A percentile compares a stretch with the other conserved stretches of the same genome.
These are phyloP conservation scores for Escovopsis sp. DNA, from an alignment of 2,329 filamentous ascomycete species.

Conservation along the genomic window DNA sequence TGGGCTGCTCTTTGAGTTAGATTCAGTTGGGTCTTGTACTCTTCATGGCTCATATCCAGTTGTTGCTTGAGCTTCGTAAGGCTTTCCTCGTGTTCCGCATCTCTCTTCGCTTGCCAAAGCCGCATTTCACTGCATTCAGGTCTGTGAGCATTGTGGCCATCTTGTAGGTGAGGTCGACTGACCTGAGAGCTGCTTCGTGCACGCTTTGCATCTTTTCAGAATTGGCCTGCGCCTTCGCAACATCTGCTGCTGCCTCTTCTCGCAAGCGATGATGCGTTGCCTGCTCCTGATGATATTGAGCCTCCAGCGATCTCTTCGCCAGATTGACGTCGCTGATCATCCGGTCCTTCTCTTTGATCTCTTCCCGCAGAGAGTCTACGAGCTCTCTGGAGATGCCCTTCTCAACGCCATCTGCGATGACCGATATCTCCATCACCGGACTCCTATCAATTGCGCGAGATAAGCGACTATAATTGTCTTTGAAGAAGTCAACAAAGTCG, in stretches of 20 bases:
- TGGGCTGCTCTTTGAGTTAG: conserved; percentile 33
- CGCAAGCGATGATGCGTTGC: conserved; percentile 55
- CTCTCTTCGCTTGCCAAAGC: conserved; percentile 15
- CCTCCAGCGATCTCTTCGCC: conserved; percentile 31
- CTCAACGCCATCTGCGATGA: conserved; percentile 63
- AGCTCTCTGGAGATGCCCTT: conserved; percentile 89
- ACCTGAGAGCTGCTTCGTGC: conserved; percentile 35
- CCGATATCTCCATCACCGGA: conserved; percentile 71
- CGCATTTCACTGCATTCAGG: conserved; percentile 16
- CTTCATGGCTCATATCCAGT: conserved; percentile 11
- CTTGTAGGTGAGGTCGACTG: conserved; percentile 12
- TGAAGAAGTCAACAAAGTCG: conserved; percentile 83
- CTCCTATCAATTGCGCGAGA: conserved; percentile 79
- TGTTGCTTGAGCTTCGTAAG: conserved; percentile 8
- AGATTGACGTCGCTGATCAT: conserved; percentile 32
- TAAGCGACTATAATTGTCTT: conserved; percentile 85
- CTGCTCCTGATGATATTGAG: conserved; percentile 55
- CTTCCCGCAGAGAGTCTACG: conserved; percentile 67
- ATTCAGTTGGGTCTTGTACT: conserved; percentile 23
- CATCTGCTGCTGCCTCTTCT: conserved; percentile 28
- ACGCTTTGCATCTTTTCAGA: conserved; percentile 13
- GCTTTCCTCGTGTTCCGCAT: conserved; percentile 12
- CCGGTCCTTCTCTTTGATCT: conserved; percentile 58
- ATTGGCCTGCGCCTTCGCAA: conserved; percentile 17
- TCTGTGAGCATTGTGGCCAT: conserved; percentile 3